Conservation (phyloP, 331 rosid species). For the Stylosanthes scabra region DNA sequence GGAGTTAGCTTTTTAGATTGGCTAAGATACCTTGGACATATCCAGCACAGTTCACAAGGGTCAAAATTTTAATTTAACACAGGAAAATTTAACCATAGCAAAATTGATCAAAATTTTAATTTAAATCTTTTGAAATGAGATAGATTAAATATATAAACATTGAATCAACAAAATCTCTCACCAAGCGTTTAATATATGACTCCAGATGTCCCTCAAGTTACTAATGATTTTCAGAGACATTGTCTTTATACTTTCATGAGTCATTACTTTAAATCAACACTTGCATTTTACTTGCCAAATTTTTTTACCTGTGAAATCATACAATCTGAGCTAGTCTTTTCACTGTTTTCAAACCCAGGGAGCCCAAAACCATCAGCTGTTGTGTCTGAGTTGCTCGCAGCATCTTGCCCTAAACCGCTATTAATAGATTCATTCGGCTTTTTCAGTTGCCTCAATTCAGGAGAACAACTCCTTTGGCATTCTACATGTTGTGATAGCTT, state of each 20-base stretch:
- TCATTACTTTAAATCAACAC: slow-evolving; percentile 23
- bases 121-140: slow-evolving; percentile 22
- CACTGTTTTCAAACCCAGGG: slow-evolving; percentile 28
- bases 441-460: slow-evolving; percentile 44
- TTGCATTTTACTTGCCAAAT: slow-evolving; percentile 36
- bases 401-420: slow-evolving; percentile 36
- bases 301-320: slow-evolving; percentile 23
- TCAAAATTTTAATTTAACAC: slow-evolving; percentile 27
- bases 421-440: slow-evolving; percentile 36
- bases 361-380: slow-evolving; percentile 39
- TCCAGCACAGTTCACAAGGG: slow-evolving; percentile 12
- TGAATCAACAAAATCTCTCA: slow-evolving; percentile 7
- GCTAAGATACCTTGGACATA: slow-evolving; percentile 7
- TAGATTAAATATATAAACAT: slow-evolving; percentile 24
- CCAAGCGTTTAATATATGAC: slow-evolving; percentile 21
- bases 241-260: slow-evolving; percentile 23
- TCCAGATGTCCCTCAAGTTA: slow-evolving; percentile 40
- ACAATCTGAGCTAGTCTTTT: slow-evolving; percentile 42
- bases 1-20: slow-evolving; percentile 4
- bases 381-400: slow-evolving; percentile 22
- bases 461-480: slow-evolving; percentile 36
- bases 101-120: slow-evolving; percentile 15
- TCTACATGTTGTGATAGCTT: slow-evolving; percentile 38
- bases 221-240: slow-evolving; percentile 40
- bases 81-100: slow-evolving; percentile 6